A percentile compares a stretch with the other conserved stretches of the same genome.
Evolutionary conservation across 306 rosid genomes (phyloP).

Genomic region (Arachis hypogaea): DNA sequence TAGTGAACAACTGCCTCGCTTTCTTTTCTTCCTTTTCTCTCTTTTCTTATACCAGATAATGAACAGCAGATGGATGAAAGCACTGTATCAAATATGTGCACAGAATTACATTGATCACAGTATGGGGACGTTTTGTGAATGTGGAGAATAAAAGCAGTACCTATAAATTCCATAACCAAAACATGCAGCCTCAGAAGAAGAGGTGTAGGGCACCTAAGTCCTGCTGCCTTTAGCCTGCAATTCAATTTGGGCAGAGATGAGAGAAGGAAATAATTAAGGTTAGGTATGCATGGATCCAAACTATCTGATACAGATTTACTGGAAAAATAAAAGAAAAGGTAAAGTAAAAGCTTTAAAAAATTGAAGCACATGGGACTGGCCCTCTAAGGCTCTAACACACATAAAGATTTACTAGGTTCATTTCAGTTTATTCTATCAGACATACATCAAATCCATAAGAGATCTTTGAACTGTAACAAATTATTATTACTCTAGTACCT

Average conservation of each 20-base stretch:
- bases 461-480: not conserved
- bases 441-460: conserved; percentile 1
- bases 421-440: conserved; percentile 6
- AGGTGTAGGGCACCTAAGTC: conserved; percentile 81
- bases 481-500: conserved; percentile 3
- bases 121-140: conserved; percentile 6
- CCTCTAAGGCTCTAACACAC: too few relatives aligned
- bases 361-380: too few relatives aligned
- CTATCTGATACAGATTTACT: not conserved
- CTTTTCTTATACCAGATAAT: conserved; percentile 16
- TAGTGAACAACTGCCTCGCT: not conserved
- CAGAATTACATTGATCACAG: not conserved
- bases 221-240: conserved; percentile 83
- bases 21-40: not conserved
- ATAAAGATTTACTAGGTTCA: not conserved
- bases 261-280: conserved; percentile 16
- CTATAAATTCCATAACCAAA: conserved; percentile 92
- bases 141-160: conserved; percentile 44
- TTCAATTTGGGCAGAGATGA: conserved; percentile 1
- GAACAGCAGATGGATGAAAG: conserved; percentile 8
- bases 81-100: not conserved
- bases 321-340: not conserved
- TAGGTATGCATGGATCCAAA: conserved; percentile 22
- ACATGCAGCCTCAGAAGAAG: conserved; percentile 69
- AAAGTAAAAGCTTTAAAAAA: too few relatives aligned